Conservation (phyloP, 352 stramenopile species). For the Phytophthora nicotianae region DNA sequence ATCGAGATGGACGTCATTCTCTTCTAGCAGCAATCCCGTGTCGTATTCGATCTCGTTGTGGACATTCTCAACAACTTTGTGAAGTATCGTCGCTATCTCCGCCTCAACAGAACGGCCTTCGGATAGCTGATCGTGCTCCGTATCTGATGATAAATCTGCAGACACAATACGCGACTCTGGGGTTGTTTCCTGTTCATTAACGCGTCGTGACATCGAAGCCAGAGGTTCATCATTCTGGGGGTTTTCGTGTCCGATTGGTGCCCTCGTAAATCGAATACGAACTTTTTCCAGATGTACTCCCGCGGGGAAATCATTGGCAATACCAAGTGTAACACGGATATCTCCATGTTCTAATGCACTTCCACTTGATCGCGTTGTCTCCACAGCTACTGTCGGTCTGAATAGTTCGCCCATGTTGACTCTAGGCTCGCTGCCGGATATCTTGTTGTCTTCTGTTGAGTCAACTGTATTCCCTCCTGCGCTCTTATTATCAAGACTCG, state of each 20-base stretch:
- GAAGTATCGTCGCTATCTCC: slow-evolving; percentile 4
- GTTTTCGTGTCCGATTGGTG: not conserved
- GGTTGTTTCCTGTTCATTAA: not conserved
- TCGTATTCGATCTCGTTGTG: not conserved
- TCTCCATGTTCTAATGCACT: slow-evolving; percentile 58
- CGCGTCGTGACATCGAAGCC: too few relatives aligned
- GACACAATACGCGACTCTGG: not conserved
- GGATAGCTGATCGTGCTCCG: not conserved
- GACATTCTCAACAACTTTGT: slow-evolving; percentile 1
- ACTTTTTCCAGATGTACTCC: slow-evolving; percentile 65
- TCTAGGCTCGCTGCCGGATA: slow-evolving; percentile 10
- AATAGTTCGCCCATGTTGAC: slow-evolving; percentile 68
- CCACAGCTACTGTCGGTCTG: slow-evolving; percentile 46
- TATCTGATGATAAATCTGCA: not conserved
- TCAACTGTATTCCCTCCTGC: not conserved
- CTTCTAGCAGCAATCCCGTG: slow-evolving; percentile 45
- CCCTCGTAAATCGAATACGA: slow-evolving; percentile 45
- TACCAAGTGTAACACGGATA: slow-evolving; percentile 55
- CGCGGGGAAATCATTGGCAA: slow-evolving; percentile 65
- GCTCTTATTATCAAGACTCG: slow-evolving; percentile 34
- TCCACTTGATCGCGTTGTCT: slow-evolving; percentile 57
- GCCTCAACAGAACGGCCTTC: not conserved
- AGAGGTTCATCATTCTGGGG: not conserved
- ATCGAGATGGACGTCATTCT: slow-evolving; percentile 64
- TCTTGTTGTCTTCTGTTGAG: slow-evolving; percentile 1